Base-by-base conservation (phyloP, 2,329 filamentous ascomycete species). In the Lomentospora prolificans region DNA sequence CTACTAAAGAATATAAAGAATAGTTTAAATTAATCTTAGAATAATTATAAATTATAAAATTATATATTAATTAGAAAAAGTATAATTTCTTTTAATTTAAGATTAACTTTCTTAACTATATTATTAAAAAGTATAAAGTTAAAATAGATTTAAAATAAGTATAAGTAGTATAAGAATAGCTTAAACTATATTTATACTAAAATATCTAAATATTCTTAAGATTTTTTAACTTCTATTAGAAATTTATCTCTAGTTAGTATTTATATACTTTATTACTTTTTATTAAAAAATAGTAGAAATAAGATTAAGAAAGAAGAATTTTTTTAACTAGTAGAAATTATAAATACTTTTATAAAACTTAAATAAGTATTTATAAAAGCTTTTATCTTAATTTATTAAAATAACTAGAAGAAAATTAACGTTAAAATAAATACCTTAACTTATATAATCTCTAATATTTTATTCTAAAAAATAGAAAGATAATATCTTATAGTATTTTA, bases 81-180 rank as follows among this genome's bases (percentile, higher is more conserved):
- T 25, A 46, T 25, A 3, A 4, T 4, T 46, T 24, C 14, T 25
- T 19, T 9, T 46, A 46, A 10, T 4, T 2, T 25, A 46, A 46
- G 4, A 8, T 8, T 8, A 19, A 24, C 3, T 46, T 19, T 2
- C n/a, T 46, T 19, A 10, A 24, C 41, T 46, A 46, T 2, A 3
- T 22, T 19, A 10, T 19, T 3, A 3, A 3, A 4, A 10, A 24
- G 2, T 2, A 7, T 19, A 22, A 4, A 46, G 41, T 4, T 8
- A 6, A 46, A 19, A 46, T 19, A 46, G 7, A 46, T 9, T 4
- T 46, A 4, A 8, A 4, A 2, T 7, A n/a, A n/a, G 4, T n/a
- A n/a, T n/a, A n/a, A n/a, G n/a, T n/a, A n/a, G 24, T 51, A 51
- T n/a, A 51, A 51, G 14, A n/a, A 25, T 51, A 17, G 48, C 48